Conservation (phyloP, 371 early-diverging fungal genomes). For the Mortierella sp. region DNA sequence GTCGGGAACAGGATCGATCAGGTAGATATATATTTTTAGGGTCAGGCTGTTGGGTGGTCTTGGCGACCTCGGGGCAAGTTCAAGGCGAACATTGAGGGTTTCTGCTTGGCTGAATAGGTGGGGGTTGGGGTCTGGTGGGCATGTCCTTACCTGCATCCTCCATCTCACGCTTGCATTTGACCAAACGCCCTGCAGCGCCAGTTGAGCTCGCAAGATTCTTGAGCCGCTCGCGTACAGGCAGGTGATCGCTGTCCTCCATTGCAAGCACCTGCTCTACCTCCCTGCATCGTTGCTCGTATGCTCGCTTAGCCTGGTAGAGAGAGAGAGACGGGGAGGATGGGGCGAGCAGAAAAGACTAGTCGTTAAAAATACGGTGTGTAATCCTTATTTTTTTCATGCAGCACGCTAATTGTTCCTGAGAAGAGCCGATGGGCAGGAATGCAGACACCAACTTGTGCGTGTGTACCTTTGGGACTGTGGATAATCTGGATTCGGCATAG, state of each 20-base stretch:
- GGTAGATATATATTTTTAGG: no score
- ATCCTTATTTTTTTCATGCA: no score
- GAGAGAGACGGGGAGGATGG: not conserved
- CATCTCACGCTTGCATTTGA: slow-evolving; percentile 65
- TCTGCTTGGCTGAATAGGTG: no score
- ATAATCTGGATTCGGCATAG: slow-evolving; percentile 44
- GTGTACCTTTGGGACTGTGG: slow-evolving; percentile 48
- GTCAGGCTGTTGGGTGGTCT: no score
- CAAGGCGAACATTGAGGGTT: no score
- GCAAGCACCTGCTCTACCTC: slow-evolving; percentile 55
- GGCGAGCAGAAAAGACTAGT: not conserved
- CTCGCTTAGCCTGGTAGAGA: slow-evolving; percentile 56
- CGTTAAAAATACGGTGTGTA: not conserved
- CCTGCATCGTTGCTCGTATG: slow-evolving; percentile 55
- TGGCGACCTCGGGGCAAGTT: no score
- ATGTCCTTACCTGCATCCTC: slow-evolving; percentile 60
- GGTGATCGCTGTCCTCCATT: slow-evolving; percentile 51
- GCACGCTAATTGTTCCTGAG: no score
- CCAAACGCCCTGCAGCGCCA: slow-evolving; percentile 47
- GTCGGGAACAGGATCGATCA: no score
- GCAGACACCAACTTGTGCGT: not conserved
- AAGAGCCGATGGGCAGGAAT: no score
- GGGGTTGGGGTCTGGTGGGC: no score
- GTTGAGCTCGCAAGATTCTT: slow-evolving; percentile 37
- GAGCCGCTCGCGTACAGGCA: slow-evolving; percentile 55